Evolutionary conservation across 176 grass and related monocot genomes (phyloP), one percentile per base, ranked within the genome.

Genomic region (Tuctoria greenei): DNA sequence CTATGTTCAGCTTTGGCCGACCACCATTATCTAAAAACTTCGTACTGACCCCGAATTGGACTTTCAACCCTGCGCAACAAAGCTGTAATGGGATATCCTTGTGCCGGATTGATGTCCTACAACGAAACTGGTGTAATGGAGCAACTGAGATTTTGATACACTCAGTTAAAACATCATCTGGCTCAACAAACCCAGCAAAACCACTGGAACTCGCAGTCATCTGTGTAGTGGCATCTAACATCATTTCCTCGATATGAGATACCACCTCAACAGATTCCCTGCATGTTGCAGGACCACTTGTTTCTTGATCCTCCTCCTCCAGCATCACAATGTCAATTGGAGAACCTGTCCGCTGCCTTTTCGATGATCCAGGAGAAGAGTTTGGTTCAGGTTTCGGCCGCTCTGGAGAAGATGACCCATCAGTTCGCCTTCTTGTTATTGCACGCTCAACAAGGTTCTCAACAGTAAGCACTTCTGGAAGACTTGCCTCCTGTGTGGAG

Each of bases 11-110:
- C 66, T 98, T 98, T 62, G 89, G 89, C 20, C 82, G 67, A 50
- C 95, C 95, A 45, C 84, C 81, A 42, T 64, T 79, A 36, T 94
- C 91, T 63, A 70, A 54, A 82, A 82, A 98, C 86, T 92, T 98
- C 76, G 79, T 49, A 58, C 52, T 84, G 18, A 90, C 65, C 28
- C 87, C 95, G 75, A 94, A 98, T 15, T 69, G 84, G 34, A 94
- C 39, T n/a, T 51, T 88, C 79, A 88, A 69, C 26, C 66, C 71
- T 10, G 76, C 28, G 75, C 85, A 90, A 59, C 84, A 84, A 71
- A 99, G 79, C 50, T 86, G 85, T 12, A 99, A 49, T 11, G 40
- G 73, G 50, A 15, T 34, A 82, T 84, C 89, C 70, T 85, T 86
- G 73, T 95, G 80, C 52, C 61, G 84, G 60, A 99, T 54, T 20